Evolutionary conservation across 345 rosid species (phyloP), one percentile per base, ranked within the genome.

Genomic region (Brassica carinata): DNA sequence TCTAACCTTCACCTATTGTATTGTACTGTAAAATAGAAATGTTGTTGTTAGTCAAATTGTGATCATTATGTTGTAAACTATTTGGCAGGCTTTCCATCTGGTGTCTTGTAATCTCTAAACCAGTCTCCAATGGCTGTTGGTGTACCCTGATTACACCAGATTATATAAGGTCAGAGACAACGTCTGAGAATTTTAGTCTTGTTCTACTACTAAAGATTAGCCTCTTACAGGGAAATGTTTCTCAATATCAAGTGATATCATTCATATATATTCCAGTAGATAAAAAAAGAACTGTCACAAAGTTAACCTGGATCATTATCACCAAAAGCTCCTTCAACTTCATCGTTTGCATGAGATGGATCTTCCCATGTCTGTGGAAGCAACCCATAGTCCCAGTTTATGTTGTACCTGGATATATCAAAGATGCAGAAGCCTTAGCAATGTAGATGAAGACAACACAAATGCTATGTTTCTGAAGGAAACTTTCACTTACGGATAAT

Each of bases 41-140:
- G n/a, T n/a, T 64, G 69, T 7, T 66, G 14, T 65, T 65, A 65
- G 9, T 53, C 5, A 62, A 17, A 63, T 7, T 2, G 69, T 63
- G 77, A 15, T n/a, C 36, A 40, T 36, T 36, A 36, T 36, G 40
- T 36, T 36, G 40, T 36, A 36, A 36, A 36, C 81, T 90, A 85
- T n/a, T 96, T 93, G 33, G 99, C 98, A 72, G 97, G 98, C 79
- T 96, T 96, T 62, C 97, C 98, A 81, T 96, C 99, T 4, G 97
- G 99, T 75, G 88, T 90, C 85, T 96, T 93, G 85, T 96, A 93
- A 82, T 96, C 98, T 78, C 97, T 90, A 78, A 96, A 93, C 99
- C 98, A 96, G 75, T 89, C 94, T 82, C 99, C 85, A 72, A 90
- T 89, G 31, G 94, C 92, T 30, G 91, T 88, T 1, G 92, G 89